A percentile compares a stretch with the other conserved stretches of the same genome.
Evolutionary conservation across 2,329 filamentous ascomycete genomes (phyloP).

Genomic region (Penicillium polonicum): DNA sequence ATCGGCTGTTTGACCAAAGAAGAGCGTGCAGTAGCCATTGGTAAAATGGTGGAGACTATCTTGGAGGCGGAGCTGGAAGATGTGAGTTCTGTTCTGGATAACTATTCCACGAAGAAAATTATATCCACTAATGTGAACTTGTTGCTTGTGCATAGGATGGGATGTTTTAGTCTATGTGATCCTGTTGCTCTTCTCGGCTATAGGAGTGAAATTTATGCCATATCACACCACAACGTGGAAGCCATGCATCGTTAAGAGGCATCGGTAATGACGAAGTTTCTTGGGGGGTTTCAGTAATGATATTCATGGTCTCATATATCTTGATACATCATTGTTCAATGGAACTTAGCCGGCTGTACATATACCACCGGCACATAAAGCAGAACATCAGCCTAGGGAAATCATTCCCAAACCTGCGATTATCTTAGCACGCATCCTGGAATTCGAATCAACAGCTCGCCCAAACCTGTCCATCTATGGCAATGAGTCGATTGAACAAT

Average conservation of each 20-base stretch:
- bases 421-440: conserved; percentile 19
- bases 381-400: neutral
- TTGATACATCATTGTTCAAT: neutral
- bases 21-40: conserved; percentile 23
- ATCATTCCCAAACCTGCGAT: conserved; percentile 28
- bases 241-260: neutral
- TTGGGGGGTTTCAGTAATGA: neutral
- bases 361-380: neutral
- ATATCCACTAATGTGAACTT: neutral
- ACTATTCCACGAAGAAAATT: neutral
- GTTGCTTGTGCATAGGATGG: neutral
- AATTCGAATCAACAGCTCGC: conserved; percentile 60
- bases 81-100: neutral
- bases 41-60: conserved; percentile 30
- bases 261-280: neutral
- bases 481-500: conserved; percentile 74
- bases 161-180: neutral
- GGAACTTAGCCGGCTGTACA: neutral
- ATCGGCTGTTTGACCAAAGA: conserved; percentile 20
- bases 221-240: neutral
- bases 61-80: conserved; percentile 27
- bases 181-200: neutral
- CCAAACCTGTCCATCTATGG: conserved; percentile 81
- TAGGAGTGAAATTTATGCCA: too few species aligned
- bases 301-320: neutral